Evolutionary conservation across 2,329 filamentous ascomycete species (phyloP), one percentile per base, ranked within the genome.

Genomic region (Akanthomyces uredinophilus): DNA sequence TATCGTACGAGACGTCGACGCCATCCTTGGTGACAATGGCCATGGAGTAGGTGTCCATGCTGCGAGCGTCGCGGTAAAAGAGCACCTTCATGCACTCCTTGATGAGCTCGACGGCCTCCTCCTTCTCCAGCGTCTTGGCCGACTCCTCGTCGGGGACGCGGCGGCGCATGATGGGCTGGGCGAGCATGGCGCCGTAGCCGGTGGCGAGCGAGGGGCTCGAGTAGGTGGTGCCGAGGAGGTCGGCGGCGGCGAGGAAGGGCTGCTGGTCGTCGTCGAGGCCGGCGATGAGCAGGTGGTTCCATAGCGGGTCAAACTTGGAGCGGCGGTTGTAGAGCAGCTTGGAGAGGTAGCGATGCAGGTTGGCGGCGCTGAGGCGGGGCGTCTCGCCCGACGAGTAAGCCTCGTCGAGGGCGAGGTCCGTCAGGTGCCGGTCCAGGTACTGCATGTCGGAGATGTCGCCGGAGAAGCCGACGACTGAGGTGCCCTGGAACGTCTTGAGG

Each of bases 371-470:
- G 71, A 99, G 88, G 68, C 80, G 78, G 27, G 73, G 68, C 61
- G 69, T 65, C 64, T 72, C 70, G 64, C 7, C 35, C 47, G 74
- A 73, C 67, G 76, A 83, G 82, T 99, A 98, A 73, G 92, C 89
- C 82, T 98, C 93, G 75, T 89, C 84, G 76, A 96, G 92, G 74
- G 90, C 87, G 70, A 98, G 89, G 66, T 91, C 89, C 72, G 85
- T 88, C 69, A 99, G 88, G 72, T 96, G 87, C 69, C 95, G 88
- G 84, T 96, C 90, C 68, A 99, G 87, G 81, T 96, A 96, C 82
- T 99, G 95, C 95, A 99, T 98, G 81, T 99, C 95, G 67, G 91
- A 96, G 70, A 99, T 89, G 80, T 99, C 95, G 75, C 95, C 95
- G 75, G 92, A 92, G 79, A 98, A 96, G 71, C 95, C 95, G 72